phyloP scores from a whole-genome alignment of 2,329 filamentous ascomycete species.

The Penicillium sp. region DNA sequence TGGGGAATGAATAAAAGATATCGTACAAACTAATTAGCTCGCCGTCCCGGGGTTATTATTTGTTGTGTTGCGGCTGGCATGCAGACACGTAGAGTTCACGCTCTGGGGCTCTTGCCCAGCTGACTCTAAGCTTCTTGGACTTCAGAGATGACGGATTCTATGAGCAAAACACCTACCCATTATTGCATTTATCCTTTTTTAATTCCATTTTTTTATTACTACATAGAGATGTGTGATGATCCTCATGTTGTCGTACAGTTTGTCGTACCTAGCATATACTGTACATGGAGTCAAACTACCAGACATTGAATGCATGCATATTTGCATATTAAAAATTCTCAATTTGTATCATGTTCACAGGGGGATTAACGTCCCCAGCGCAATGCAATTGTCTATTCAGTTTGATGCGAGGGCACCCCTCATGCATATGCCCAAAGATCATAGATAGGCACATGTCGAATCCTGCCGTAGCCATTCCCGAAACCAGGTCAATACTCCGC shows the following conservation, averaged over 20 bases:
- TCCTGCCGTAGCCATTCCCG: constrained; percentile 13
- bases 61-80: too few species aligned
- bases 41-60: background rate
- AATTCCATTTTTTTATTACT: too few species aligned
- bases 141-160: too few species aligned
- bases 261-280: background rate
- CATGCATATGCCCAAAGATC: constrained; percentile 15
- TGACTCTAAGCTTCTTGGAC: too few species aligned
- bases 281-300: background rate
- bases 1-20: background rate
- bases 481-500: constrained; percentile 19
- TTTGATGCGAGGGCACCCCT: constrained; percentile 16
- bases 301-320: background rate
- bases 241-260: background rate
- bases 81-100: too few species aligned
- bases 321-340: background rate
- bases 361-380: background rate
- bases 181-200: too few species aligned
- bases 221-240: too few species aligned
- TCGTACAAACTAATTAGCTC: background rate
- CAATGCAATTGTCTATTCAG: constrained; percentile 23
- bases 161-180: too few species aligned
- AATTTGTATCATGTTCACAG: background rate
- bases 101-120: too few species aligned
- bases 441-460: constrained; percentile 15